Evolutionary conservation across 805 yeast species (phyloP).

Genomic region (Hanseniaspora hatyaiensis): DNA sequence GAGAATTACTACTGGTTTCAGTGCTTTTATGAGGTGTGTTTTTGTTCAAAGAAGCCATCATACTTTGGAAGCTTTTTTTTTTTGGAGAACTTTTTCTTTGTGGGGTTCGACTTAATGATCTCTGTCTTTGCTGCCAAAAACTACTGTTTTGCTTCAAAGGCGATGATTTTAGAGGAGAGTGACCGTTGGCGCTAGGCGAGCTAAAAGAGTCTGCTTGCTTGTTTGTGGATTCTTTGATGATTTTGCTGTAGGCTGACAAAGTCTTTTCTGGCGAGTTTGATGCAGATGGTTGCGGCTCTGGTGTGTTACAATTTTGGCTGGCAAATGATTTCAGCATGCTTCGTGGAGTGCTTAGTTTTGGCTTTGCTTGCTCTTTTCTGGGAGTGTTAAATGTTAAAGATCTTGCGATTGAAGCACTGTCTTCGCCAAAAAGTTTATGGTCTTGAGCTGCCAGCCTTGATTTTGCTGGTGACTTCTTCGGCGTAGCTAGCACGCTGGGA

Average conservation of each 20-base stretch:
- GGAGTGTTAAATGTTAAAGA: not conserved
- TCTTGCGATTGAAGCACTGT: not conserved
- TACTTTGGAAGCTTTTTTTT: not conserved
- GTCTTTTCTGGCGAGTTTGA: slow-evolving; percentile 3
- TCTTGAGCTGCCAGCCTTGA: not conserved
- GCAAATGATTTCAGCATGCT: slow-evolving; percentile 6
- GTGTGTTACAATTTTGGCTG: not conserved
- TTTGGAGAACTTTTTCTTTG: not conserved
- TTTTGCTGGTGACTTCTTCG: slow-evolving; percentile 14
- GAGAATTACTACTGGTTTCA: too few species aligned
- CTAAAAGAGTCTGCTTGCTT: not conserved
- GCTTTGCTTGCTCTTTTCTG: not conserved
- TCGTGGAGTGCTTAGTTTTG: not conserved
- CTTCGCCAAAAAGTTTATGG: not conserved
- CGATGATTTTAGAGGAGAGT: not conserved
- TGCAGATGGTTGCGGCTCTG: not conserved
- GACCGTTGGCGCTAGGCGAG: not conserved
- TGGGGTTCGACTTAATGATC: not conserved
- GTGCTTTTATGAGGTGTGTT: not conserved
- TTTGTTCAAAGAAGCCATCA: not conserved
- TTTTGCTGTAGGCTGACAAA: not conserved
- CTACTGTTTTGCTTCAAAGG: not conserved
- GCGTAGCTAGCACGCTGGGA: not conserved
- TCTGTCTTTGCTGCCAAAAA: slow-evolving; percentile 3
- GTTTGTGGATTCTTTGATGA: not conserved